Percentiles rank a stretch among this genome's conserved stretches.
Conservation (phyloP, 345 rosid species). For the Citrus inodora region DNA sequence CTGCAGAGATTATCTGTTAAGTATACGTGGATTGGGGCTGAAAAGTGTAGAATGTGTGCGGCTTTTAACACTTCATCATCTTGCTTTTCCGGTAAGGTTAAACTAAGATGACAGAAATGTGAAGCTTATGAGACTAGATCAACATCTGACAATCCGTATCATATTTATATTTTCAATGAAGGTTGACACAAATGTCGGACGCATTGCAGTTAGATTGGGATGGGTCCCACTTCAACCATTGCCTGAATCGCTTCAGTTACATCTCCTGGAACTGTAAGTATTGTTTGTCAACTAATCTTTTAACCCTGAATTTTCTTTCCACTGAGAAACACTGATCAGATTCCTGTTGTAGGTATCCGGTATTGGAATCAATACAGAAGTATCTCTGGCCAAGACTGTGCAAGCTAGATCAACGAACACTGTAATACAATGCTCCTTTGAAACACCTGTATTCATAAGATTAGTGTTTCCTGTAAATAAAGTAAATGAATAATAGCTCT, state of each 20-base stretch:
- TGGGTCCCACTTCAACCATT: conserved; percentile 97
- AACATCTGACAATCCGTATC: conserved; percentile 4
- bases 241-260: conserved; percentile 90
- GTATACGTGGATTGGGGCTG: conserved; percentile 78
- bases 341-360: conserved; percentile 60
- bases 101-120: conserved; percentile 13
- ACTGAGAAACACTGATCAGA: conserved; percentile 22
- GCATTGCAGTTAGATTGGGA: conserved; percentile 93
- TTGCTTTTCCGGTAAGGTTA: conserved; percentile 86
- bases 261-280: conserved; percentile 87
- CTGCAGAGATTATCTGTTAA: conserved; percentile 79
- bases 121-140: conserved; percentile 8
- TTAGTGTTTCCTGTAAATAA: neutral
- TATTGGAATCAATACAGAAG: conserved; percentile 85
- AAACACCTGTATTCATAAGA: neutral
- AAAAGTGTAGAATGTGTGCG: conserved; percentile 97
- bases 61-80: conserved; percentile 85
- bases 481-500: neutral
- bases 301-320: neutral
- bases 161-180: conserved; percentile 28
- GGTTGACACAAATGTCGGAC: conserved; percentile 98
- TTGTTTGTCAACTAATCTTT: conserved; percentile 8
- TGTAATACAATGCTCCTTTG: conserved; percentile 46
- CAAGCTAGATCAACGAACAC: conserved; percentile 80
- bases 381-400: conserved; percentile 97